These are phyloP conservation scores for Ceratobasidium theobromae DNA, from an alignment of 1,284 basidiomycete species.

Conservation along the genomic window DNA sequence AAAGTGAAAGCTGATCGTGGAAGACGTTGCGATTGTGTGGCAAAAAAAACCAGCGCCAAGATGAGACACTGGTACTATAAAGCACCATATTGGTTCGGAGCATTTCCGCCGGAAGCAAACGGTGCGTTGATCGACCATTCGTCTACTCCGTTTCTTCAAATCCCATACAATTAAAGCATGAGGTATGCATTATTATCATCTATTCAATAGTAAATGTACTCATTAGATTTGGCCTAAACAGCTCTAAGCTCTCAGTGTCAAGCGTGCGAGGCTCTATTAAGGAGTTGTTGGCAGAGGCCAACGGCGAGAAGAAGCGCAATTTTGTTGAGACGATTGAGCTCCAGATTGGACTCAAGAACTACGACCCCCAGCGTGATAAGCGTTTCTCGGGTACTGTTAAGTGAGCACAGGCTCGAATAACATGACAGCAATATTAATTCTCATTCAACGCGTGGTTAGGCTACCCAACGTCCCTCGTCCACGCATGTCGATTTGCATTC, in stretches of 20 bases:
- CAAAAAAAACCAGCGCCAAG: no score
- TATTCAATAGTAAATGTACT: not conserved
- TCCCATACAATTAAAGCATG: conserved; percentile 31
- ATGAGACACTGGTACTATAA: conserved; percentile 25
- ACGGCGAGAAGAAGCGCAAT: conserved; percentile 83
- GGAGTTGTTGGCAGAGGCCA: conserved; percentile 75
- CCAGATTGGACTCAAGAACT: conserved; percentile 98
- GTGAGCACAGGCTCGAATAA: conserved; percentile 47
- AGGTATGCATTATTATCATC: conserved; percentile 7
- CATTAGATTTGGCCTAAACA: not conserved
- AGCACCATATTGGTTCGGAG: conserved; percentile 13
- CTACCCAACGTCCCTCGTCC: conserved; percentile 96
- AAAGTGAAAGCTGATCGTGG: no score
- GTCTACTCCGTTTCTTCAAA: conserved; percentile 6
- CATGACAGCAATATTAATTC: not conserved
- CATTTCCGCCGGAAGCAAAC: conserved; percentile 2
- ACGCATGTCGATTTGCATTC: conserved; percentile 99
- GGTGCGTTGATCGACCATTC: conserved; percentile 22
- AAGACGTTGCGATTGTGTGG: no score
- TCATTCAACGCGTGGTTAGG: conserved; percentile 54
- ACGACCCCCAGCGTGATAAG: conserved; percentile 93
- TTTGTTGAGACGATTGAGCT: conserved; percentile 94
- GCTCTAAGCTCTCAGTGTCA: conserved; percentile 88
- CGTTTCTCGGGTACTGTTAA: conserved; percentile 98
- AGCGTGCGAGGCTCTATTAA: conserved; percentile 97